A percentile compares a stretch with the other conserved stretches of the same genome.
Conservation (phyloP, 169 alveolate species). For the Plasmodium cynomolgi region DNA sequence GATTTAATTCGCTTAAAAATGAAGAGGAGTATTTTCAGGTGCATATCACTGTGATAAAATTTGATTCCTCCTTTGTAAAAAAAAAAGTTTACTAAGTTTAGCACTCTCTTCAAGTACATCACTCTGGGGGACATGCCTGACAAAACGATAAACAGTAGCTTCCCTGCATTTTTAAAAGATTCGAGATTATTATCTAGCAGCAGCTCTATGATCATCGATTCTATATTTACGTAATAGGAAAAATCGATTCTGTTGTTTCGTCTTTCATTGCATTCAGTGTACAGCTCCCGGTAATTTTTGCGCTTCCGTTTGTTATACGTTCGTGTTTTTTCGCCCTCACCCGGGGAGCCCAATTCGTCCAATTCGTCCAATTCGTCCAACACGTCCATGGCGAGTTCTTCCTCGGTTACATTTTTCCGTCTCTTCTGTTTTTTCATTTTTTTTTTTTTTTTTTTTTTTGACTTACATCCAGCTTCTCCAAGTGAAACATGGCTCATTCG, state of each 20-base stretch:
- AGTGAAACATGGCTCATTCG: not conserved
- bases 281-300: slow-evolving; percentile 25
- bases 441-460: not conserved
- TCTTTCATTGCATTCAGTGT: not conserved
- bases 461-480: not conserved
- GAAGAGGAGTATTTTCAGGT: slow-evolving; percentile 5
- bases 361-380: not conserved
- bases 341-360: not conserved
- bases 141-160: slow-evolving; percentile 45
- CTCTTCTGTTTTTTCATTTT: not conserved
- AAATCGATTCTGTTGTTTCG: not conserved
- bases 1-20: slow-evolving; percentile 14
- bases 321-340: not conserved
- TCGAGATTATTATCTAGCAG: slow-evolving; percentile 54
- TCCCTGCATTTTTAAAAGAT: slow-evolving; percentile 68
- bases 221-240: slow-evolving; percentile 57
- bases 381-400: not conserved
- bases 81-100: slow-evolving; percentile 47
- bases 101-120: slow-evolving; percentile 32
- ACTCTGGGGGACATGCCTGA: slow-evolving; percentile 20
- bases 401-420: not conserved
- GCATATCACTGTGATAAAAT: slow-evolving; percentile 63
- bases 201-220: slow-evolving; percentile 45
- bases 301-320: not conserved
- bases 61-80: slow-evolving; percentile 54